Conservation (phyloP, 1,284 basidiomycete genomes). For the Phylloboletellus chloephorus region DNA sequence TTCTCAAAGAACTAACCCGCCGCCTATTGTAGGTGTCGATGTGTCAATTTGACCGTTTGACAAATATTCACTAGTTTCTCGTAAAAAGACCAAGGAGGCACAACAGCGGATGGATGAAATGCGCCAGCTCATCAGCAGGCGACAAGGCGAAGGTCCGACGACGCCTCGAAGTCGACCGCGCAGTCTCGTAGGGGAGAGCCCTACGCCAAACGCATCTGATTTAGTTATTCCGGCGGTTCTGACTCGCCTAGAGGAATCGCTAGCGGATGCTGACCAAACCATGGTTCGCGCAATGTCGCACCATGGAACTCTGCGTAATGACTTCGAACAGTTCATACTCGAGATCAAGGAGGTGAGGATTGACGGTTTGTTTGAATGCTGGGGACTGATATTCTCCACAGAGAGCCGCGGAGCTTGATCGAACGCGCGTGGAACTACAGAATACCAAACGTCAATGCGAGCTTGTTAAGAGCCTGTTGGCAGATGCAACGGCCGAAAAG, state of each 20-base stretch:
- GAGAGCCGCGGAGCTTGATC: constrained; percentile 56
- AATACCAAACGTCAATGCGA: constrained; percentile 70
- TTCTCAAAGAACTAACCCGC: constrained; percentile 35
- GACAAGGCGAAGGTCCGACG: constrained; percentile 43
- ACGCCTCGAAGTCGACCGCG: constrained; percentile 43
- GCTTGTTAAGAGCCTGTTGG: constrained; percentile 67
- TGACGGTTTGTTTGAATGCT: background rate
- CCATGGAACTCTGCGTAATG: constrained; percentile 48
- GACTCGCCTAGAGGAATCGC: constrained; percentile 43
- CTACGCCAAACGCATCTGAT: constrained; percentile 19
- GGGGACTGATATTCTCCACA: constrained; percentile 24
- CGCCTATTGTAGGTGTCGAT: constrained; percentile 38
- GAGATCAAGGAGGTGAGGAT: constrained; percentile 53
- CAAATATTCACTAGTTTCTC: constrained; percentile 9
- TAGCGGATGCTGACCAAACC: constrained; percentile 53
- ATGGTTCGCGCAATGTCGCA: constrained; percentile 46
- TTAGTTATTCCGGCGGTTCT: constrained; percentile 29
- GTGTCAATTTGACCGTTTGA: constrained; percentile 3
- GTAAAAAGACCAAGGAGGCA: constrained; percentile 62
- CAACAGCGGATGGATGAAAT: constrained; percentile 74
- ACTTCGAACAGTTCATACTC: constrained; percentile 44
- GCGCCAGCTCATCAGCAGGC: constrained; percentile 59
- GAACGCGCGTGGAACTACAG: constrained; percentile 58
- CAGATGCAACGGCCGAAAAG: constrained; percentile 77
- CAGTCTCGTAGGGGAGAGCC: constrained; percentile 28